These are phyloP conservation scores for Kuraishia ogatae DNA, from an alignment of 805 yeast species.

Conservation along the genomic window DNA sequence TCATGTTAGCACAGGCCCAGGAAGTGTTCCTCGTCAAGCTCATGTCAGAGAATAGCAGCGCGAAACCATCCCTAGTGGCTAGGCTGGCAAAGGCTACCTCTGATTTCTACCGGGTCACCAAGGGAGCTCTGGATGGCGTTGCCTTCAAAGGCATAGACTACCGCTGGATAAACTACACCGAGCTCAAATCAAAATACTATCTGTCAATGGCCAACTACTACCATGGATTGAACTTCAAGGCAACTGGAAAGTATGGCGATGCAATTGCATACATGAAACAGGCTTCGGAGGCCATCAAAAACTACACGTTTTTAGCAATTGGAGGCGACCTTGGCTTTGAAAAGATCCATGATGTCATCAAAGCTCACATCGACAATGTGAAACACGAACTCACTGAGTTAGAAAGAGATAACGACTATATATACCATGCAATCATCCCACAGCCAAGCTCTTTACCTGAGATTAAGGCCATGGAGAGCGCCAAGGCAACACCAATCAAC, in stretches of 20 bases:
- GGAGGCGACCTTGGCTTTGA: constrained; percentile 12
- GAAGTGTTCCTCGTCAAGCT: constrained; percentile 68
- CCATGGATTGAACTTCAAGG: constrained; percentile 47
- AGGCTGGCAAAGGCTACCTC: constrained; percentile 63
- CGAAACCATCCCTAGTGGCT: constrained; percentile 63
- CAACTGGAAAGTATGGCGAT: constrained; percentile 56
- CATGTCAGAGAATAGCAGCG: constrained; percentile 34
- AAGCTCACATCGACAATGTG: constrained; percentile 11
- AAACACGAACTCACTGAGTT: constrained; percentile 26
- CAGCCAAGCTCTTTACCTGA: constrained; percentile 49
- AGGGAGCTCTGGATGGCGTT: constrained; percentile 30
- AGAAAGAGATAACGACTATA: constrained; percentile 81
- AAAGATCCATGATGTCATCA: constrained; percentile 21
- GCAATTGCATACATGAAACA: constrained; percentile 58
- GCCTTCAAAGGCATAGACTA: constrained; percentile 17
- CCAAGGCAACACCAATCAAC: constrained; percentile 44
- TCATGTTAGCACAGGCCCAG: constrained; percentile 84
- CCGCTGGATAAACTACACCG: constrained; percentile 43
- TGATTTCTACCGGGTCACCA: constrained; percentile 43
- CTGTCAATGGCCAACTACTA: constrained; percentile 52
- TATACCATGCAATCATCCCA: constrained; percentile 77
- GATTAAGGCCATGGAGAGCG: constrained; percentile 61
- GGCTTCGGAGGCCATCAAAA: constrained; percentile 33
- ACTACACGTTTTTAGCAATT: constrained; percentile 12
- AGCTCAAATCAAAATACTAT: constrained; percentile 47